Evolutionary conservation across 129 eudicot genomes (phyloP).

Genomic region (Arctium minus): DNA sequence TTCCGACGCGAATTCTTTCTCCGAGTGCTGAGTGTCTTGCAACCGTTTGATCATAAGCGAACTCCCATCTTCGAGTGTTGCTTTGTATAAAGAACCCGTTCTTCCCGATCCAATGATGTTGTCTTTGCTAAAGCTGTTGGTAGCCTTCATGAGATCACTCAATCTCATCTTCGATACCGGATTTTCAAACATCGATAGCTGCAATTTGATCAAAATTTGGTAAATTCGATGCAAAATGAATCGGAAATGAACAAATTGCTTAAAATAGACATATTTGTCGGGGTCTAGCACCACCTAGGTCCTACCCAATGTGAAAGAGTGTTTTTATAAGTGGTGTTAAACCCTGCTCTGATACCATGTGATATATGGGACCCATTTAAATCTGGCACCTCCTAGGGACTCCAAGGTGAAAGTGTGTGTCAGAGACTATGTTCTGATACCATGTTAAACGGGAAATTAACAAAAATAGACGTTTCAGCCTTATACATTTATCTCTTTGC

Average conservation of each 20-base stretch:
- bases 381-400: not conserved
- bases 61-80: conserved; percentile 68
- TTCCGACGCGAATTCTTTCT: conserved; percentile 75
- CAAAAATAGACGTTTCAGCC: too few species aligned
- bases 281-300: too few species aligned
- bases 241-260: not conserved
- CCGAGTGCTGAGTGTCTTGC: conserved; percentile 78
- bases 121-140: conserved; percentile 73
- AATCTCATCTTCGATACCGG: conserved; percentile 79
- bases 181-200: conserved; percentile 88
- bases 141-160: conserved; percentile 94
- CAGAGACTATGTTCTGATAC: too few species aligned
- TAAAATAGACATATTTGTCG: not conserved
- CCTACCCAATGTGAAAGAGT: too few species aligned
- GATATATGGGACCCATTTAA: not conserved
- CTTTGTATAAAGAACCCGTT: conserved; percentile 79
- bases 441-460: too few species aligned
- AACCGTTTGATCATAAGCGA: conserved; percentile 72
- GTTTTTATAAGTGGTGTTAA: too few species aligned
- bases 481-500: too few species aligned
- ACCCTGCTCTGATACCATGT: too few species aligned
- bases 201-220: conserved; percentile 13
- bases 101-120: conserved; percentile 72
- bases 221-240: not conserved
- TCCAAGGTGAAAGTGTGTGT: too few species aligned